Base-by-base conservation (phyloP, 2,329 filamentous ascomycete species). In the Trichophyton rubrum region DNA sequence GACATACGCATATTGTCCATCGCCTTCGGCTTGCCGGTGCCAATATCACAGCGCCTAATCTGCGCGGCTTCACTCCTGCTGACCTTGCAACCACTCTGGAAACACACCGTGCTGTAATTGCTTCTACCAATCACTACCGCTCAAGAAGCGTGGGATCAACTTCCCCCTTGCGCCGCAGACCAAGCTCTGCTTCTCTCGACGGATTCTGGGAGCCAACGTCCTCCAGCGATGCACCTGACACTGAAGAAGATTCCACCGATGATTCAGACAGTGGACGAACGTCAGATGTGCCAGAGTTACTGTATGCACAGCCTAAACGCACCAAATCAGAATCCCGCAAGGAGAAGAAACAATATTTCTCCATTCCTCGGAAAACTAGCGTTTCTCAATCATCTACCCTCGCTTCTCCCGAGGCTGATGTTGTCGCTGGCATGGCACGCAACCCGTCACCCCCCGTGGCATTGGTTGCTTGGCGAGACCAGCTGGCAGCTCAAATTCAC, bases 1-100 rank as follows among this genome's bases (percentile, higher is more conserved):
- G 86, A 63, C 85, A 90, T 68, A 77, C 83, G 9, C 85, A 90
- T 69, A 89, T 93, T 65, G 85, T 92, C 13, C 82, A 86, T 62
- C 83, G 87, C 13, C 79, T 95, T 61, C 84, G 91, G 65, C 78
- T 87, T 24, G 82, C 83, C 45, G 87, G 88, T 43, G 88, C 88
- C 1, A 86, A 90, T 72, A 82, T 87, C 35, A 84, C 80, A 51
- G 78, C 88, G 62, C 80, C 85, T 65, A 91, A 85, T 68, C 73
- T 88, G 55, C 84, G 85, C 58, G 86, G 86, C 22, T 85, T 87
- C 64, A 85, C 84, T 2, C 81, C 88, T 15, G 80, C 85, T 2
- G 88, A 93, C 69, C 78, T 93, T 62, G 82, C 87, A 27, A 81
- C 81, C 30, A 86, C 86, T 3, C 78, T 81, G 11, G 80, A 82